phyloP scores from a whole-genome alignment of 306 rosid species.

The Pyrus bretschneideri region DNA sequence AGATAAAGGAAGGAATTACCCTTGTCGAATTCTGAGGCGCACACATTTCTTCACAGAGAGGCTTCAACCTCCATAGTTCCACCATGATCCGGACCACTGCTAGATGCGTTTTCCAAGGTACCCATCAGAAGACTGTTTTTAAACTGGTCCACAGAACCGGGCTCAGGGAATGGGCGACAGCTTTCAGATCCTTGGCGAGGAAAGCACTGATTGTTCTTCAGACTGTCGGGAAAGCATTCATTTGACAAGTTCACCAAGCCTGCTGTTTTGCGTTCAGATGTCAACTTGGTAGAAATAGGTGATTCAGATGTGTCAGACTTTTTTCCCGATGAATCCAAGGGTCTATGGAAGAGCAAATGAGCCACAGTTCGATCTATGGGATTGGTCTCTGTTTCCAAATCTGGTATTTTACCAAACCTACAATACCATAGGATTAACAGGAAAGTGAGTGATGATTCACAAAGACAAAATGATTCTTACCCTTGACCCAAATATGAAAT shows the following conservation, averaged over 20 bases:
- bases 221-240: slow-evolving; percentile 30
- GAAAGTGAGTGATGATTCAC: slow-evolving; percentile 1
- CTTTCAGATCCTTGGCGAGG: slow-evolving; percentile 33
- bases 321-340: slow-evolving; percentile 45
- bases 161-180: slow-evolving; percentile 24
- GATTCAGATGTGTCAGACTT: slow-evolving; percentile 40
- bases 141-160: slow-evolving; percentile 28
- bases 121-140: slow-evolving; percentile 42
- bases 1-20: slow-evolving; percentile 61
- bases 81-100: slow-evolving; percentile 29
- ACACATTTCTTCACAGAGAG: slow-evolving; percentile 42
- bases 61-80: slow-evolving; percentile 43
- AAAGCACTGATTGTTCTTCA: slow-evolving; percentile 25
- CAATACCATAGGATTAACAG: slow-evolving; percentile 19
- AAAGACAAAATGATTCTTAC: not conserved
- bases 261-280: slow-evolving; percentile 29
- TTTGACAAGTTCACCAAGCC: slow-evolving; percentile 25
- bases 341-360: slow-evolving; percentile 81
- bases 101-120: slow-evolving; percentile 50
- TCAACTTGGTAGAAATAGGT: slow-evolving; percentile 36
- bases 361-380: slow-evolving; percentile 86
- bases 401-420: slow-evolving; percentile 43
- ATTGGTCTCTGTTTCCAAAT: slow-evolving; percentile 76
- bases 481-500: not conserved
- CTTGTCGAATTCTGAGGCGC: slow-evolving; percentile 4